These are phyloP conservation scores for Calonectria fujianensis DNA, from an alignment of 2,329 filamentous ascomycete species.

Conservation along the genomic window DNA sequence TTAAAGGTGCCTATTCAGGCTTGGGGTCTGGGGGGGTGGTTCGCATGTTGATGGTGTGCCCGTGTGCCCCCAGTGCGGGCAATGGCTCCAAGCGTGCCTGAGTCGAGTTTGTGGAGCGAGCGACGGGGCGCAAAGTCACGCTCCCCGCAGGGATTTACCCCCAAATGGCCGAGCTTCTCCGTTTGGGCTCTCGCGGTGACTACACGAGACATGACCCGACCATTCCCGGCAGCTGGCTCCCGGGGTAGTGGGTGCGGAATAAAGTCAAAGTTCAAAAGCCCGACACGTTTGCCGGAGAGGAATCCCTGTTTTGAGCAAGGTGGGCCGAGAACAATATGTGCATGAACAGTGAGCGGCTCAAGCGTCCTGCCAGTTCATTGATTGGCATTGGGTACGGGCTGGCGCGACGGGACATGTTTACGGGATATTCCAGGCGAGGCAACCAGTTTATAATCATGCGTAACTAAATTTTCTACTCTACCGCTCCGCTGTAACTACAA, in stretches of 20 bases:
- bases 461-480: constrained; percentile 26
- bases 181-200: background rate
- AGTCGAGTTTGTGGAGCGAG: constrained; percentile 39
- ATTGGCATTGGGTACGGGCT: background rate
- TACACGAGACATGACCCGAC: constrained; percentile 19
- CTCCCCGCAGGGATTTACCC: constrained; percentile 25
- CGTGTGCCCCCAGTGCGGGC: constrained; percentile 3
- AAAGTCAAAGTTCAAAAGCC: background rate
- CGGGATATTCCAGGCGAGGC: background rate
- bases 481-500: constrained; percentile 27
- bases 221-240: constrained; percentile 2
- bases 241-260: background rate
- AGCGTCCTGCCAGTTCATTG: background rate
- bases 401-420: background rate
- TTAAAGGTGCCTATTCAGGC: constrained; percentile 47
- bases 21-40: constrained; percentile 14
- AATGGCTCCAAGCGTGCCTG: constrained; percentile 20
- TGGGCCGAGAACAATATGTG: constrained; percentile 18
- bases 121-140: constrained; percentile 36
- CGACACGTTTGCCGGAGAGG: constrained; percentile 5
- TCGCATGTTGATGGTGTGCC: constrained; percentile 11
- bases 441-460: background rate
- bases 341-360: constrained; percentile 29
- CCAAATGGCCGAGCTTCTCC: constrained; percentile 4
- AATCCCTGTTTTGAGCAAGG: constrained; percentile 19